These are phyloP conservation scores for Funneliformis caledonium DNA, from an alignment of 371 early-diverging fungal genomes.

Conservation along the genomic window DNA sequence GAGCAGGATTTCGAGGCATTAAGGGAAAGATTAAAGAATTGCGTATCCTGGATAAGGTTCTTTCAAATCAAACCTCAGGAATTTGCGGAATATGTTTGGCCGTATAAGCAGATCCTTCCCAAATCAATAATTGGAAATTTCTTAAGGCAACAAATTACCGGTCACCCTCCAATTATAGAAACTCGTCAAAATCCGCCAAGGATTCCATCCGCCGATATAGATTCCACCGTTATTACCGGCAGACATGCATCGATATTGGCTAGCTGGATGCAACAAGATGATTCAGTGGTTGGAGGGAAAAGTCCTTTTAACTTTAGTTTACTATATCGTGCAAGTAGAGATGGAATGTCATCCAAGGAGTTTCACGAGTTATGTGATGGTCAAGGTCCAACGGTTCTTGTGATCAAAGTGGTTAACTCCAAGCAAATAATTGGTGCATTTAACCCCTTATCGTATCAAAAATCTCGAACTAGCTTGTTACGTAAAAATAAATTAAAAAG, in stretches of 20 bases:
- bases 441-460: slow-evolving; percentile 29
- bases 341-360: slow-evolving; percentile 14
- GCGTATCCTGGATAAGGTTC: slow-evolving; percentile 10
- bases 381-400: slow-evolving; percentile 28
- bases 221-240: background rate
- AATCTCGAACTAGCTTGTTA: background rate
- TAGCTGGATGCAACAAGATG: background rate
- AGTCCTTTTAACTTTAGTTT: background rate
- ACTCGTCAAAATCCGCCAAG: background rate
- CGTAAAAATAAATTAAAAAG: background rate
- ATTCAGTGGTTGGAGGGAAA: background rate
- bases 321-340: slow-evolving; percentile 21
- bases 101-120: slow-evolving; percentile 8
- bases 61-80: slow-evolving; percentile 8
- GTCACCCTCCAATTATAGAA: background rate
- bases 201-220: background rate
- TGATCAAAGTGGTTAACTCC: slow-evolving; percentile 1
- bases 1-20: background rate
- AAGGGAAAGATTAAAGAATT: slow-evolving; percentile 10
- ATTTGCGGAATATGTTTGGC: slow-evolving; percentile 9
- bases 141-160: slow-evolving; percentile 11
- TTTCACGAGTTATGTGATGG: slow-evolving; percentile 22
- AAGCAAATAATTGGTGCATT: slow-evolving; percentile 26
- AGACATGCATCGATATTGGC: slow-evolving; percentile 8
- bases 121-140: slow-evolving; percentile 15